Evolutionary conservation across 345 rosid genomes (phyloP).

Genomic region (Gossypium thurberi): DNA sequence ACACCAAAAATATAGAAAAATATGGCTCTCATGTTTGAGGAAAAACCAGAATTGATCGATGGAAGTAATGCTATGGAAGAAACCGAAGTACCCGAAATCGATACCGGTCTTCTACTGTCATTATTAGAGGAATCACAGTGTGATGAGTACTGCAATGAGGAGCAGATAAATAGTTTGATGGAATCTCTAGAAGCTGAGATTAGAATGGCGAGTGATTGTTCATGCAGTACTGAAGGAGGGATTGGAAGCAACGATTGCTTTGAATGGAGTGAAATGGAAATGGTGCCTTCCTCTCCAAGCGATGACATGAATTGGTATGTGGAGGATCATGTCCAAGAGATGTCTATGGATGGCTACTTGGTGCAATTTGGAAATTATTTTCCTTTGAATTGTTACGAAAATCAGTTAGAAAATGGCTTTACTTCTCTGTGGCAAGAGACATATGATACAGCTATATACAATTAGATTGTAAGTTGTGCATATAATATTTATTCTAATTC

Average conservation of each 20-base stretch:
- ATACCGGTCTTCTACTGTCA: background rate
- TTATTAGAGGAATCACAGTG: conserved; percentile 4
- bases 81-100: background rate
- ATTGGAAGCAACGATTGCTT: conserved; percentile 2
- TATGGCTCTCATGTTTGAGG: background rate
- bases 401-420: conserved; percentile 22
- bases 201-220: background rate
- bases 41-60: background rate
- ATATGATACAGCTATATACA: conserved; percentile 15
- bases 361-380: conserved; percentile 28
- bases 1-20: background rate
- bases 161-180: conserved; percentile 1
- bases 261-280: conserved; percentile 24
- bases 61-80: background rate
- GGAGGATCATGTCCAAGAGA: conserved; percentile 30
- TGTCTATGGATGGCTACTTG: conserved; percentile 17
- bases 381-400: conserved; percentile 27
- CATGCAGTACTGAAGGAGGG: background rate
- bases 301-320: conserved; percentile 43
- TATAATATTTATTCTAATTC: background rate
- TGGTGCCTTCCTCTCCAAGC: conserved; percentile 26
- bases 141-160: conserved; percentile 6
- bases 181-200: conserved; percentile 3
- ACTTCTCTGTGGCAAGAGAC: conserved; percentile 39
- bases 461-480: background rate